A percentile compares a stretch with the other conserved stretches of the same genome.
phyloP scores from a whole-genome alignment of 2,329 filamentous ascomycete genomes.

The Balansia obtecta region DNA sequence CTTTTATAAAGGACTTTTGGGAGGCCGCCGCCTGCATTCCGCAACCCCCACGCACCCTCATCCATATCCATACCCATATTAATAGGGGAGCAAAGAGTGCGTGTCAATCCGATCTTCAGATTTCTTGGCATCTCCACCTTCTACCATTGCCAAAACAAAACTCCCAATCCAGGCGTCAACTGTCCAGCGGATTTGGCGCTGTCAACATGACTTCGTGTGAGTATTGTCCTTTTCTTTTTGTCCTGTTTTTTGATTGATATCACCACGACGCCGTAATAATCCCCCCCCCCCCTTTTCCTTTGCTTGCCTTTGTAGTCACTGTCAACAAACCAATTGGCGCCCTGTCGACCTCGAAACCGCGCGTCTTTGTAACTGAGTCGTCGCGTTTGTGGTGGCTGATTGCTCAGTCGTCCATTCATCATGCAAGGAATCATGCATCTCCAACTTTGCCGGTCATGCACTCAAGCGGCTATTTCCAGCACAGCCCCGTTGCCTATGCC shows the following conservation, averaged over 20 bases:
- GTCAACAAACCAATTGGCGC: neutral
- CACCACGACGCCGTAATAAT: neutral
- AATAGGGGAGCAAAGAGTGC: neutral
- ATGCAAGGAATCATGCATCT: neutral
- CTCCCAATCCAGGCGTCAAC: neutral
- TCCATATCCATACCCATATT: neutral
- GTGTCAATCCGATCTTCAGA: neutral
- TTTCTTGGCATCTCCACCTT: neutral
- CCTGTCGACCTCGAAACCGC: neutral
- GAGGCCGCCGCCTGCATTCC: neutral
- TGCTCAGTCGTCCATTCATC: neutral
- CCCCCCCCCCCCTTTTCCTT: neutral
- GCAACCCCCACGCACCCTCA: neutral
- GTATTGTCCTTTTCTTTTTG: neutral
- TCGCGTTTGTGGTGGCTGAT: neutral
- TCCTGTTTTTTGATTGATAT: neutral
- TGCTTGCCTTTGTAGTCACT: neutral
- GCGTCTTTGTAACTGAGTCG: neutral
- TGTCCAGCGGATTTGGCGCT: neutral
- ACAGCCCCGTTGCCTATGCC: neutral
- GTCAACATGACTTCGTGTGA: conserved; percentile 5
- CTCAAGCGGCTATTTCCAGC: neutral
- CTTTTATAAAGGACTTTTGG: no score
- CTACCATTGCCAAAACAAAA: neutral
- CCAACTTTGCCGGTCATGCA: neutral